Base-by-base conservation (phyloP, 495 filamentous ascomycete genomes). In the Coniosporium apollinis region DNA sequence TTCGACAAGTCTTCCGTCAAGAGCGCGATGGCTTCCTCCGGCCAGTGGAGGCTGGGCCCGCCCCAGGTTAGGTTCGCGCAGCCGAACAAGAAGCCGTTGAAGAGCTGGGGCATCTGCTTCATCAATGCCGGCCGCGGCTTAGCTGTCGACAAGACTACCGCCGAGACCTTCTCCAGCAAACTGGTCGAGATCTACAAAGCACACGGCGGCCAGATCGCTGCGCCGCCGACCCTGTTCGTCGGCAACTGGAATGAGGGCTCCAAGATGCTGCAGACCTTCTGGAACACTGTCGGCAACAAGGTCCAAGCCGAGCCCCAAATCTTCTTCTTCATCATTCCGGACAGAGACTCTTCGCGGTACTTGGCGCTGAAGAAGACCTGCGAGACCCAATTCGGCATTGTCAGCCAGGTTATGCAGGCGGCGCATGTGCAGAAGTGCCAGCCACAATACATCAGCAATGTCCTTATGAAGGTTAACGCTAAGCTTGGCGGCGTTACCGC, bases 391-490 rank as follows among this genome's bases (percentile, higher is more conserved):
- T 81, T 63, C 39, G 83, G 77, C 13, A 59, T 83, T 36, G 62
- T 77, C 7, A 79, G 82, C 5, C 87, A 96, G 51, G 61, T 58
- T 41, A 38, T 94, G 5, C 75, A 79, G 44, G 53, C 58, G 9
- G 46, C 42, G 0, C 73, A 85, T 37, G 79, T 82, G 9, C 40
- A 48, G 4, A 76, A 71, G 43, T 60, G 57, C 16, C 60, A 73
- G 11, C 59, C 60, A 1, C 86, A 96, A 53, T 93, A 93, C 55
- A 66, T 72, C 40, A 86, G 79, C 2, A 94, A 94, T 47, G 79
- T 94, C 18, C 61, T 69, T 32, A 84, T 94, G 80, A 97, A 97
- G 56, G 67, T 97, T 37, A 94, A 96, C 47, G 77, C 81, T 11
- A 97, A 94, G 59, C 71, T 94, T n/a, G 89, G 89, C 22, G 89